Evolutionary conservation across 2,329 filamentous ascomycete species (phyloP).

Genomic region (Trichoderma brevicompactum): DNA sequence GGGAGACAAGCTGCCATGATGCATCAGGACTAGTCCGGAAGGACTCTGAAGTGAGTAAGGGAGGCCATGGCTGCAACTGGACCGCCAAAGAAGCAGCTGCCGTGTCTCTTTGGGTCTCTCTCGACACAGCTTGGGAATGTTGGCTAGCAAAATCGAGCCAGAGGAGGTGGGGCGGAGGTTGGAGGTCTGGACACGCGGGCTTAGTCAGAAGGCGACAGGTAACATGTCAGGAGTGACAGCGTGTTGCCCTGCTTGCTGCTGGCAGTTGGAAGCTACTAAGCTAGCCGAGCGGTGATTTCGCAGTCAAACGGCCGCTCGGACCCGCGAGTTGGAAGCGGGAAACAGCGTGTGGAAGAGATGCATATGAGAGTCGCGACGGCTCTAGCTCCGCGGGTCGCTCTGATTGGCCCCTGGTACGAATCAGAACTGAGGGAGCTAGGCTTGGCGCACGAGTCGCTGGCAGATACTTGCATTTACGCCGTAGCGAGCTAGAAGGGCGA

Average conservation of each 20-base stretch:
- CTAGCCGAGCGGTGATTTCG: constrained; percentile 14
- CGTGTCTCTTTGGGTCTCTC: neutral
- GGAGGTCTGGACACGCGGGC: neutral
- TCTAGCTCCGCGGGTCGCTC: neutral
- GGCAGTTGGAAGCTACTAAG: neutral
- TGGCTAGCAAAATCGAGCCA: neutral
- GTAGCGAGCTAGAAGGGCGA: neutral
- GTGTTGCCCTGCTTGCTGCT: neutral
- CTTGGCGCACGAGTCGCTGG: neutral
- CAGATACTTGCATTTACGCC: neutral
- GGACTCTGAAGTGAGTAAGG: constrained; percentile 8
- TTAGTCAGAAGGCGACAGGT: neutral
- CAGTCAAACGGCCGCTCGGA: neutral
- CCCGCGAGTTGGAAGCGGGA: neutral
- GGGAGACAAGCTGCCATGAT: constrained; percentile 8
- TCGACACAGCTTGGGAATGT: neutral
- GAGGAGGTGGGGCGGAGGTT: neutral
- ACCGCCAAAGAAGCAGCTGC: neutral
- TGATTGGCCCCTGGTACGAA: constrained; percentile 13
- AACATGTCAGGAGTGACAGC: constrained; percentile 5
- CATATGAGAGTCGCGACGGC: neutral
- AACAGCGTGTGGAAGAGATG: neutral
- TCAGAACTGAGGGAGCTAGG: neutral
- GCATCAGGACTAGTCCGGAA: constrained; percentile 14
- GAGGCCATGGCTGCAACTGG: neutral